Conservation (phyloP, 2,329 filamentous ascomycete genomes). For the Colletotrichum neosansevieriae region DNA sequence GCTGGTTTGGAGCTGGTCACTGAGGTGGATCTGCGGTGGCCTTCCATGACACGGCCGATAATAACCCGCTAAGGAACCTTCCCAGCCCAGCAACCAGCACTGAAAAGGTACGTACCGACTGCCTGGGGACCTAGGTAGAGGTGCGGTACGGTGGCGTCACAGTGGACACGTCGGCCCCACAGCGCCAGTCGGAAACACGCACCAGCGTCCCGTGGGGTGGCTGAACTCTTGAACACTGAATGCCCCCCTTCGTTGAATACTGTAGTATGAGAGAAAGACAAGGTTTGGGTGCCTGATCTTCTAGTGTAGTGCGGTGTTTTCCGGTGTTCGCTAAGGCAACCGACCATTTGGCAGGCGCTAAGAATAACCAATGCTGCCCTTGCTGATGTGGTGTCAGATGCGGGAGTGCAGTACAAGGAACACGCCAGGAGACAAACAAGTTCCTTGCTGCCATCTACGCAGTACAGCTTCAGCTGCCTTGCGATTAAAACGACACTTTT, state of each 20-base stretch:
- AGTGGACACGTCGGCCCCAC: conserved; percentile 23
- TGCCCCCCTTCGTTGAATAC: not conserved
- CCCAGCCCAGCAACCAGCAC: conserved; percentile 28
- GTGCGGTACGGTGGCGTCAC: conserved; percentile 29
- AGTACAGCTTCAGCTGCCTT: conserved; percentile 2
- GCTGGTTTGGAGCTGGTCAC: not conserved
- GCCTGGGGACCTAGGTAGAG: not conserved
- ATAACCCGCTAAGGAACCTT: conserved; percentile 23
- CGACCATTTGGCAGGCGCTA: too few relatives aligned
- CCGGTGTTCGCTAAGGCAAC: conserved; percentile 21
- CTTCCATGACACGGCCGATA: conserved; percentile 25
- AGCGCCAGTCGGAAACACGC: conserved; percentile 32
- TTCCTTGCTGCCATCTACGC: conserved; percentile 1
- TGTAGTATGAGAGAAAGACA: too few relatives aligned
- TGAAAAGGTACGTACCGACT: not conserved
- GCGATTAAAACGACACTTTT: conserved; percentile 23
- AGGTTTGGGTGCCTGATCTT: conserved; percentile 11
- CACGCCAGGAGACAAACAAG: conserved; percentile 3
- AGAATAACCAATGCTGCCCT: too few relatives aligned
- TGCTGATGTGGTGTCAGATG: not conserved
- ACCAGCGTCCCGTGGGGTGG: conserved; percentile 37
- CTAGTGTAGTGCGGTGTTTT: conserved; percentile 17
- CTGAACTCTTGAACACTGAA: not conserved
- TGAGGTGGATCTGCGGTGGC: not conserved
- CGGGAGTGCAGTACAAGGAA: conserved; percentile 6